Evolutionary conservation across 345 rosid species (phyloP), one percentile per base, ranked within the genome.

Genomic region (Mallotus nudiflorus): DNA sequence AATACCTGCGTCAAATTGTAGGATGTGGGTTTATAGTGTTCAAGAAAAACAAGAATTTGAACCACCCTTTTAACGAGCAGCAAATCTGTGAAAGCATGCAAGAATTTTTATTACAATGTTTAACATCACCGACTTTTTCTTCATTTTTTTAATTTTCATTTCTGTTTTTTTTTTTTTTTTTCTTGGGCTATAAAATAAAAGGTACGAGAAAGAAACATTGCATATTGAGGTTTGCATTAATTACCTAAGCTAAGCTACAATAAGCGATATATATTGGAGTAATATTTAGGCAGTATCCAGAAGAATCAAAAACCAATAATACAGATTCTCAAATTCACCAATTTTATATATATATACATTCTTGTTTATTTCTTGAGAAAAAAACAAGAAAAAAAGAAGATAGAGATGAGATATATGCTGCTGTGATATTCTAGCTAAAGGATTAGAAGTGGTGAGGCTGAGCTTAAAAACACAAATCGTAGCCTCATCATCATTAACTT

Each of bases 131-230:
- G 75, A 68, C 75, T 66, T 60, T 15, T 39, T 54, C 39, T 53
- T 61, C 37, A 2, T 12, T 42, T 8, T 42, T 42, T 39, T 39
- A 4, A 39, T 39, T 42, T 18, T 15, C 20, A 0, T 7, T 9
- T 57, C 42, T 15, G 1, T n/a, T n/a, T n/a, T n/a, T n/a, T n/a
- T n/a, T n/a, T n/a, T n/a, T n/a, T 11, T 11, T 9, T 40, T 50
- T 48, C 60, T 74, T 59, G 62, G 46, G 54, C 72, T 14, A 52
- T 39, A 50, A 71, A n/a, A n/a, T n/a, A 71, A 68, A 68, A 55
- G 68, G 77, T 78, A 78, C 82, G 61, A 80, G 77, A 76, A 77
- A 52, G 61, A 42, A 61, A 49, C 46, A 45, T 48, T 18, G 71
- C 65, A 58, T 15, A 12, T 29, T 18, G 51, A 27, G 56, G 55